Percentiles rank a stretch among this genome's conserved stretches.
Conservation (phyloP, 805 yeast genomes). For the Sungouiella thailandica region DNA sequence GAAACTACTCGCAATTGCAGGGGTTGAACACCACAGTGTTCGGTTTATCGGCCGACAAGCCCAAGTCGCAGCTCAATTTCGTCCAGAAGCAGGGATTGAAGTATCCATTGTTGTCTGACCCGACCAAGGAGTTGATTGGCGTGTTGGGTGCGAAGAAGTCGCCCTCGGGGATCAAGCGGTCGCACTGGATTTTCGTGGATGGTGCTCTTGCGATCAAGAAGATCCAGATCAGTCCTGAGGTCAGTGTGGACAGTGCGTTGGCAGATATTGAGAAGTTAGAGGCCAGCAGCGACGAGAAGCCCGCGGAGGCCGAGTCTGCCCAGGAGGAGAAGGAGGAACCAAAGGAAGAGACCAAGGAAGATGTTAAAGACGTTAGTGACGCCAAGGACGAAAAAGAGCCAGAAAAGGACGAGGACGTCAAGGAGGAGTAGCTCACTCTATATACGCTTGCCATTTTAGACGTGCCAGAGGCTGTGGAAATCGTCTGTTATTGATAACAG, state of each 20-base stretch:
- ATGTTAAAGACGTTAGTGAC: not conserved
- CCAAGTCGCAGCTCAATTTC: conserved; percentile 72
- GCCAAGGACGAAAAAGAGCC: conserved; percentile 1
- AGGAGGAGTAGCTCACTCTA: conserved; percentile 2
- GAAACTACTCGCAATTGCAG: conserved; percentile 49
- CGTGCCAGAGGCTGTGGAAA: too few relatives aligned
- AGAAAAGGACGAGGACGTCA: conserved; percentile 1
- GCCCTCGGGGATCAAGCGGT: conserved; percentile 73
- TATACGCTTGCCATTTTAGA: too few relatives aligned
- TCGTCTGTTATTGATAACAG: too few relatives aligned
- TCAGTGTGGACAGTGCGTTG: conserved; percentile 55
- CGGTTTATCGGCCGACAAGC: conserved; percentile 83
- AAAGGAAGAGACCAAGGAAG: too few relatives aligned
- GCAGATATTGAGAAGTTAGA: conserved; percentile 46
- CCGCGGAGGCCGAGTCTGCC: not conserved
- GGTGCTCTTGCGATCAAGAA: conserved; percentile 59
- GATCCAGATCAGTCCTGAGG: conserved; percentile 47
- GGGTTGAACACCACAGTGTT: conserved; percentile 52
- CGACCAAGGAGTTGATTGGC: conserved; percentile 61
- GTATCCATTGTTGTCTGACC: conserved; percentile 74
- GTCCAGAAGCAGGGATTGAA: conserved; percentile 68
- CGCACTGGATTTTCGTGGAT: conserved; percentile 87
- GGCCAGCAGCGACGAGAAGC: not conserved
- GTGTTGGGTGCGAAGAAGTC: conserved; percentile 78
- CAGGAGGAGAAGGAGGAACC: too few relatives aligned